These are phyloP conservation scores for Hanseniaspora singularis DNA, from an alignment of 805 yeast species.

Conservation along the genomic window DNA sequence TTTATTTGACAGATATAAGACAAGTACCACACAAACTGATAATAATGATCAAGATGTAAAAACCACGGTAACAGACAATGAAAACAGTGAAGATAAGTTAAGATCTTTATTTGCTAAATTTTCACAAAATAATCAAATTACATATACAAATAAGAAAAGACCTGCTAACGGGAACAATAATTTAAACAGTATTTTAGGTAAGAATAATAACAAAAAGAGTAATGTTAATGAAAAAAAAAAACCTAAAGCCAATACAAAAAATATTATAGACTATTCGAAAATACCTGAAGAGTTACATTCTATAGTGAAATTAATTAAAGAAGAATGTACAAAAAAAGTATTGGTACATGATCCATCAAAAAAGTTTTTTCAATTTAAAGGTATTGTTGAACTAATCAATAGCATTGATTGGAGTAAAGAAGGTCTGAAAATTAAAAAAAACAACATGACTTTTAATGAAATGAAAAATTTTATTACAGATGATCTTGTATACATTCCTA, in stretches of 20 bases:
- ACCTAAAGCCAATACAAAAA: background rate
- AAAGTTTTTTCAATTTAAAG: background rate
- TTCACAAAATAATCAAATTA: background rate
- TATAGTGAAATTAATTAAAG: background rate
- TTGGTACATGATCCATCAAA: background rate
- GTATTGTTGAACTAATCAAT: background rate
- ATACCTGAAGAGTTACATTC: slow-evolving; percentile 1
- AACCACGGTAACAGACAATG: background rate
- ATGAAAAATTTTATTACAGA: background rate
- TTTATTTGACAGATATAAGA: slow-evolving; percentile 1
- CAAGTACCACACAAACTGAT: background rate
- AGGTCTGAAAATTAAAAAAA: background rate
- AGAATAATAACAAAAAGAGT: background rate
- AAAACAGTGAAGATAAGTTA: background rate
- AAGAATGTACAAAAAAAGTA: background rate
- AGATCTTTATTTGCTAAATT: background rate
- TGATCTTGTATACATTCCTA: background rate
- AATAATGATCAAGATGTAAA: background rate
- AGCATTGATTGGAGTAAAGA: background rate
- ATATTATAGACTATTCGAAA: background rate
- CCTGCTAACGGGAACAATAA: no score
- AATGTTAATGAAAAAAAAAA: background rate
- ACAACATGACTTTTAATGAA: background rate
- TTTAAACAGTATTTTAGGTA: background rate
- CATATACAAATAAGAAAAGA: background rate